Evolutionary conservation across 1,284 basidiomycete species (phyloP).

Genomic region (Wallemia mellicola): DNA sequence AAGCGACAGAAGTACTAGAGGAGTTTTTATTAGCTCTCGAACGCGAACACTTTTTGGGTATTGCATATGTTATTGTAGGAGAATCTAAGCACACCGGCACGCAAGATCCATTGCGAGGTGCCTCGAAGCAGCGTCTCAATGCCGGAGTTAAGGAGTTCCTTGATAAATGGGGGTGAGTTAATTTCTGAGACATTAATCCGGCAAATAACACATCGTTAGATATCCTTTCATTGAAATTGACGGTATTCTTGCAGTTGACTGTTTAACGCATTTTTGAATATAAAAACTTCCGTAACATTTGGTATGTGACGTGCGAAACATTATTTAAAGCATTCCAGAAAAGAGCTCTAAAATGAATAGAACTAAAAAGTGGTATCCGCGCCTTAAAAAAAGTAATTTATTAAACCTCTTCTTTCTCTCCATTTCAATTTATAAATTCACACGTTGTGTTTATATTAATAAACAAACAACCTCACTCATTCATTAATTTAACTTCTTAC

Average conservation of each 20-base stretch:
- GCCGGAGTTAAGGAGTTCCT: constrained; percentile 64
- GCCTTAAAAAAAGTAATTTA: too few species aligned
- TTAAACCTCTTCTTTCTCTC: too few species aligned
- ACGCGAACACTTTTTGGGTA: constrained; percentile 20
- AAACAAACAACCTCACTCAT: background rate
- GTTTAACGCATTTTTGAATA: constrained; percentile 27
- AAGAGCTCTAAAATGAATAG: too few species aligned
- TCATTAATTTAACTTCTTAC: background rate
- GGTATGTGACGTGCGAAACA: too few species aligned
- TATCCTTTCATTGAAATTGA: constrained; percentile 86
- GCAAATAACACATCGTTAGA: constrained; percentile 11
- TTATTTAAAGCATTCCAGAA: too few species aligned
- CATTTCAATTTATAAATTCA: too few species aligned
- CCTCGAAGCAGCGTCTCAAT: constrained; percentile 48
- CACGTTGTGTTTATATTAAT: too few species aligned
- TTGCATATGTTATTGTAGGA: constrained; percentile 51
- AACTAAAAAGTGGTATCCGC: too few species aligned
- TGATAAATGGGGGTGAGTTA: constrained; percentile 34
- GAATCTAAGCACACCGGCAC: constrained; percentile 84
- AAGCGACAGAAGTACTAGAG: constrained; percentile 69
- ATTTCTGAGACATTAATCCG: background rate
- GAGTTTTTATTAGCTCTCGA: constrained; percentile 42
- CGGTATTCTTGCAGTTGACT: constrained; percentile 63
- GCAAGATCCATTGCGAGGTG: constrained; percentile 46
- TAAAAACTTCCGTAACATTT: background rate